phyloP scores from a whole-genome alignment of 108 stramenopile genomes.

The Conticribra weissflogii region DNA sequence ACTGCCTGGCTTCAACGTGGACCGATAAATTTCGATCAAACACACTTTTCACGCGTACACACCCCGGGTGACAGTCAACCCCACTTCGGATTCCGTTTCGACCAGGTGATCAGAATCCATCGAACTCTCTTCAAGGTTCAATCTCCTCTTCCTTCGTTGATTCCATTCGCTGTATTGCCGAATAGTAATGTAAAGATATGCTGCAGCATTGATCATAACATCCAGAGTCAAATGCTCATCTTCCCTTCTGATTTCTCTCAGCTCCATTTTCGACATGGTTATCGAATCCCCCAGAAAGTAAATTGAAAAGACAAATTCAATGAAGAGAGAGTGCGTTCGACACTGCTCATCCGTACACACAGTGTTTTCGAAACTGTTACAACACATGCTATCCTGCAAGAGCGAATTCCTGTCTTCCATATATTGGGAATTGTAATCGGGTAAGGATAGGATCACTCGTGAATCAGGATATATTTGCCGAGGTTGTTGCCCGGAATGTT shows the following conservation, averaged over 20 bases:
- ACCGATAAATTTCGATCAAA: too few relatives aligned
- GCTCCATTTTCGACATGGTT: background rate
- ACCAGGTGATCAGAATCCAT: too few relatives aligned
- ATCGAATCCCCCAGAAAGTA: background rate
- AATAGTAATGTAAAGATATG: slow-evolving; percentile 3
- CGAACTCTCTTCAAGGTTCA: too few relatives aligned
- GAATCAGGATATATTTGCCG: background rate
- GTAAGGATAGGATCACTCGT: background rate
- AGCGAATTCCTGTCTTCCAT: background rate
- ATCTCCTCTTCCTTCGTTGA: background rate
- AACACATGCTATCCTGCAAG: background rate
- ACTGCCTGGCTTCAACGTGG: too few relatives aligned
- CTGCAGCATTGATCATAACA: slow-evolving; percentile 7
- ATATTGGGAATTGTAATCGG: too few relatives aligned
- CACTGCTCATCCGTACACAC: background rate
- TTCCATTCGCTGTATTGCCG: background rate
- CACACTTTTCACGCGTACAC: too few relatives aligned
- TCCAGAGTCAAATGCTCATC: slow-evolving; percentile 1
- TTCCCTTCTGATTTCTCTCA: background rate
- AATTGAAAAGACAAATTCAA: background rate
- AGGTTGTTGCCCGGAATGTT: background rate
- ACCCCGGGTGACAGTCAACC: too few relatives aligned
- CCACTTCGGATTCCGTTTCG: too few relatives aligned
- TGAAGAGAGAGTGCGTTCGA: background rate
- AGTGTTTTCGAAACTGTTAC: background rate